phyloP scores from a whole-genome alignment of 1,284 basidiomycete genomes.

The Naganishia cerealis region DNA sequence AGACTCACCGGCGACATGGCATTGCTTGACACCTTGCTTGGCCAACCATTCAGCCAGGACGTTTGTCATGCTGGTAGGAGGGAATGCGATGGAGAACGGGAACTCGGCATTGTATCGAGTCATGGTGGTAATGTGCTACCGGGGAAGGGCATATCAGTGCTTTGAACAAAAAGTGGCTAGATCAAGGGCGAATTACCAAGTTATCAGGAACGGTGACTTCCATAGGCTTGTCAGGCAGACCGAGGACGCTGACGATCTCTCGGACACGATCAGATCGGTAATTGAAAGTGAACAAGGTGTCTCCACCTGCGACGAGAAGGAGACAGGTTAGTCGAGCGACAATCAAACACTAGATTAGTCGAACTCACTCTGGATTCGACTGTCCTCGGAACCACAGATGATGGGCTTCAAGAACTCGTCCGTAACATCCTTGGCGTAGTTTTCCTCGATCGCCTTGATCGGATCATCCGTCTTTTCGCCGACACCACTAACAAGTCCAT shows the following conservation, averaged over 20 bases:
- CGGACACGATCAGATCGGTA: constrained; percentile 92
- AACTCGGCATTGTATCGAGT: constrained; percentile 86
- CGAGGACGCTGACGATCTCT: constrained; percentile 77
- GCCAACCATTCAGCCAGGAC: constrained; percentile 85
- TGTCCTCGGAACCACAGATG: constrained; percentile 74
- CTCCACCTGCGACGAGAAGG: constrained; percentile 59
- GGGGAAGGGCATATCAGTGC: background rate
- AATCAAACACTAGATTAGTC: background rate
- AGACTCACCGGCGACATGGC: constrained; percentile 72
- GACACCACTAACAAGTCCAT: constrained; percentile 72
- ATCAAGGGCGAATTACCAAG: constrained; percentile 59
- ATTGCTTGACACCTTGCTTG: constrained; percentile 74
- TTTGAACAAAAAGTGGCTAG: background rate
- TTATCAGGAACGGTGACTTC: constrained; percentile 78
- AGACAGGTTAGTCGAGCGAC: constrained; percentile 23
- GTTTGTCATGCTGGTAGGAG: constrained; percentile 83
- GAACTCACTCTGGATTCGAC: constrained; percentile 70
- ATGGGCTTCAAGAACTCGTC: constrained; percentile 93
- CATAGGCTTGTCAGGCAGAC: constrained; percentile 75
- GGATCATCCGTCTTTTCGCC: constrained; percentile 66
- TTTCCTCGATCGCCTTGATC: constrained; percentile 67
- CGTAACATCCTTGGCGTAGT: constrained; percentile 77
- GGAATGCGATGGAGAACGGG: constrained; percentile 82
- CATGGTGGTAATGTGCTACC: constrained; percentile 82
- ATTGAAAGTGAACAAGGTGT: constrained; percentile 91